Base-by-base conservation (phyloP, 805 yeast genomes). In the Jamesozyma piceae region DNA sequence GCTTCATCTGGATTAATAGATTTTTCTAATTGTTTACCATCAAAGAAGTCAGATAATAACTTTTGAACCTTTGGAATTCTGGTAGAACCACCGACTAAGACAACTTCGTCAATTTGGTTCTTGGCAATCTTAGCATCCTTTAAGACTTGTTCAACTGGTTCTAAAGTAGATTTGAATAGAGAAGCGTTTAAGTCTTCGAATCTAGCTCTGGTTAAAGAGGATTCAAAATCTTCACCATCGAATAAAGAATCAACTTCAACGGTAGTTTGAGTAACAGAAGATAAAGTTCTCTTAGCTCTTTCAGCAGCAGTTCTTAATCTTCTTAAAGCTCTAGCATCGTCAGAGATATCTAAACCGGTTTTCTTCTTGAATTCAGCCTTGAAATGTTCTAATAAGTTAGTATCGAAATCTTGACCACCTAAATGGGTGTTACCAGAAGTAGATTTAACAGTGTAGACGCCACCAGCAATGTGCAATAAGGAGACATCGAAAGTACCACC, bases 331-430 rank as follows among this genome's bases (percentile, higher is more conserved):
- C 97, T 85, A 62, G 95, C 82, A 68, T 90, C 95, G 49, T 71
- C 71, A 50, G 95, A 79, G 68, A 89, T 78, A 72, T 89, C 97
- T 66, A 75, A 72, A 74, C 89, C 89, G 65, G 89, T 77, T 83
- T 90, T 89, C 80, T 88, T 85, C 78, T 82, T 78, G 87, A 89
- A 89, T 67, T 89, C 97, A 61, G 79, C 77, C 73, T 81, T 79
- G 80, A 90, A 90, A 77, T 78, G 86, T 71, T 80, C 90, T 57
- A 89, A 83, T 67, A 90, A 77, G 82, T 89, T 85, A 77, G 88
- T 82, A 74, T 89, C 97, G 72, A 89, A 89, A 74, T 89, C 97
- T 78, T 89, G 95, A 79, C 97, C 97, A 80, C 97, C 97, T 74
- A 89, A 82, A 74, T 89, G 97, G 59, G 97, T 89, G 75, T 89